Evolutionary conservation across 2,329 filamentous ascomycete species (phyloP).

Genomic region (Ophiosphaerella korrae): DNA sequence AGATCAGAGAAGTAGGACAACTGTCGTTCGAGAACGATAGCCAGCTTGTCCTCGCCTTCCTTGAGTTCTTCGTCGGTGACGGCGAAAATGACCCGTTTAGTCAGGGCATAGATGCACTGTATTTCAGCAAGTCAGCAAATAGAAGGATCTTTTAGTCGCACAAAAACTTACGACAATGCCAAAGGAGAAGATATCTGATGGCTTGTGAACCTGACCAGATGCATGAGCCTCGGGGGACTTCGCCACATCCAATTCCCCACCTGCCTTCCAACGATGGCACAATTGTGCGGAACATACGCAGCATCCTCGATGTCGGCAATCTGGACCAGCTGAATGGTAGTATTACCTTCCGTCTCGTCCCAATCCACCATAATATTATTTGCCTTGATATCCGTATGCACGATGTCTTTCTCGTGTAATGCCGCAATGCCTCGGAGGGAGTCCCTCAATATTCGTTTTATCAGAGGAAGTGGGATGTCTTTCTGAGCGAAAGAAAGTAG

Average conservation of each 20-base stretch:
- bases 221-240: constrained; percentile 53
- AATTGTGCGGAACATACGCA: constrained; percentile 46
- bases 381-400: constrained; percentile 49
- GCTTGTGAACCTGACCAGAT: constrained; percentile 45
- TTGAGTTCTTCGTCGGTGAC: too few species aligned
- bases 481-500: constrained; percentile 51
- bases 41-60: too few species aligned
- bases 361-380: constrained; percentile 54
- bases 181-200: constrained; percentile 50
- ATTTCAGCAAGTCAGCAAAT: too few species aligned
- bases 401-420: constrained; percentile 17
- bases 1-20: too few species aligned
- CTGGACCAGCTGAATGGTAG: constrained; percentile 45
- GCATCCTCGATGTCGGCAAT: constrained; percentile 51
- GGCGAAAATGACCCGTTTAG: too few species aligned
- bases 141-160: too few species aligned
- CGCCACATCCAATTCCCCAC: constrained; percentile 54
- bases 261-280: constrained; percentile 44
- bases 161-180: too few species aligned
- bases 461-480: constrained; percentile 44
- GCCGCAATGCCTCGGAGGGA: constrained; percentile 48
- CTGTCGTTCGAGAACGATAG: too few species aligned
- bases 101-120: too few species aligned
- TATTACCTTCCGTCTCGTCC: constrained; percentile 36
- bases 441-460: constrained; percentile 53